Percentiles rank a stretch among this genome's conserved stretches.
phyloP scores from a whole-genome alignment of 139 green algal genomes.

The Coccomyxa sp. region DNA sequence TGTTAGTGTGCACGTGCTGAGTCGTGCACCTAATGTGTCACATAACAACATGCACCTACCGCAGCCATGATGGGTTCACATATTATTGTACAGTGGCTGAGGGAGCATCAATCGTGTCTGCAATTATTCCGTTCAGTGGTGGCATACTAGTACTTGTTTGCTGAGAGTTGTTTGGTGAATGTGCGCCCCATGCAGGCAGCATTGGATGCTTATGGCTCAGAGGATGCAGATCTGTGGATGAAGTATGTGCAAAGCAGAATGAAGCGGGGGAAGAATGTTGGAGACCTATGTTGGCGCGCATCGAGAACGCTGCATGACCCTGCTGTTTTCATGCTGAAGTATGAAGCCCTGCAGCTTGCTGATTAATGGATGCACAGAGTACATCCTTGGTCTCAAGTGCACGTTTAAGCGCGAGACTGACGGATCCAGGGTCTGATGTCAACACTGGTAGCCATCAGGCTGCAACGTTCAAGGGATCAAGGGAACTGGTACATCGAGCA shows the following conservation, averaged over 20 bases:
- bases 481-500: too few relatives aligned
- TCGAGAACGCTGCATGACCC: conserved; percentile 50
- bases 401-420: too few relatives aligned
- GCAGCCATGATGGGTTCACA: too few relatives aligned
- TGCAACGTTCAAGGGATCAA: too few relatives aligned
- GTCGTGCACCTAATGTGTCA: not conserved
- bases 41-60: not conserved
- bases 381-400: too few relatives aligned
- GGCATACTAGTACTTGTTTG: not conserved
- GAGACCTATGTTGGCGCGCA: conserved; percentile 61
- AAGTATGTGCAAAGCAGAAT: conserved; percentile 39
- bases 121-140: not conserved
- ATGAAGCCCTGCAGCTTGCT: not conserved
- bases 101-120: not conserved
- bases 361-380: too few relatives aligned
- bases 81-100: not conserved
- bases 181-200: conserved; percentile 24
- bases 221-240: conserved; percentile 59
- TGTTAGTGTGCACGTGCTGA: not conserved
- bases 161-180: not conserved
- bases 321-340: conserved; percentile 37
- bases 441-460: too few relatives aligned
- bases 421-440: too few relatives aligned
- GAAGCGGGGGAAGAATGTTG: conserved; percentile 19
- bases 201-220: conserved; percentile 36